Evolutionary conservation across 305 asterid genomes (phyloP), one percentile per base, ranked within the genome.

Genomic region (Nicotiana rustica): DNA sequence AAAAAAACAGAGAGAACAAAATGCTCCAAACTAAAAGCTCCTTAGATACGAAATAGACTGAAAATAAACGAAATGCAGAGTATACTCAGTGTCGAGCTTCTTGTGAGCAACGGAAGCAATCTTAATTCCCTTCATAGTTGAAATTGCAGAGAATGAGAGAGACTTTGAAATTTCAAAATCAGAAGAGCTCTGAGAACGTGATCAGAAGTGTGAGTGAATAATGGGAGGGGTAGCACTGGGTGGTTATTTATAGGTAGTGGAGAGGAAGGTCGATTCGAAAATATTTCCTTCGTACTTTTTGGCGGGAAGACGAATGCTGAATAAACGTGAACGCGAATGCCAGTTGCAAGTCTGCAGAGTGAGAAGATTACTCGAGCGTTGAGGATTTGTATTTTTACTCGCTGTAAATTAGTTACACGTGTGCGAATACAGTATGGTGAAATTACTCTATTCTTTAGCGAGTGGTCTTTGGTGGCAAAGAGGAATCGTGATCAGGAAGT

Each of bases 31-130:
- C 0, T 4, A 29, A 59, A 19, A 25, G 33, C 6, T 1, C 33
- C 38, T 31, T 4, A 60, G 57, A 59, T 6, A 70, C n/a, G 78
- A 13, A 70, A 44, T 14, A 5, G 29, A 49, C n/a, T 29, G 52
- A 79, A 56, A 59, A 61, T 18, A 70, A n/a, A 12, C 52, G 35
- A 52, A 56, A 56, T 15, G n/a, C 3, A 15, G 19, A 56, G 6
- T 60, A 59, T 70, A 80, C 85, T 84, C 82, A 70, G 83, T 44
- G 59, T 52, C 82, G 82, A 84, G 86, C 82, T 73, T 84, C 84
- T 84, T 84, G 78, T 67, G 75, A 84, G 86, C 70, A 71, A 84
- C 36, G 44, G 60, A 14, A 62, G 82, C 61, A 14, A 57, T 25
- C 60, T 52, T 84, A 44, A 14, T 25, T 62, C 68, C 84, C 67